Evolutionary conservation across 371 early-diverging fungal species (phyloP).

Genomic region (Mortierella sp.): DNA sequence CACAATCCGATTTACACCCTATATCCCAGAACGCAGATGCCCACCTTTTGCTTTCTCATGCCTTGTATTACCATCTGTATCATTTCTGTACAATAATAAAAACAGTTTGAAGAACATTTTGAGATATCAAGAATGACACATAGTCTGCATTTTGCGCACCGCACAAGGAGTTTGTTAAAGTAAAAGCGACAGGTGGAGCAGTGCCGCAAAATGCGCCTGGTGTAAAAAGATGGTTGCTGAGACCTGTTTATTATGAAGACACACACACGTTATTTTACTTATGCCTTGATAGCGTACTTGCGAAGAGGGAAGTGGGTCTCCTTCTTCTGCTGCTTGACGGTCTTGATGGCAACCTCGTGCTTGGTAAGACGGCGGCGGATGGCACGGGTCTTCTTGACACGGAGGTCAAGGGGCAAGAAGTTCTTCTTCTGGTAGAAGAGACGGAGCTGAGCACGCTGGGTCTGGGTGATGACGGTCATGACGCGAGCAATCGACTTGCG

Average conservation of each 20-base stretch:
- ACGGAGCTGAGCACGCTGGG: conserved; percentile 85
- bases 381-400: conserved; percentile 96
- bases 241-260: too few relatives aligned
- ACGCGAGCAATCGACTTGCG: conserved; percentile 94
- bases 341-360: conserved; percentile 75
- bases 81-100: too few relatives aligned
- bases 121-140: too few relatives aligned
- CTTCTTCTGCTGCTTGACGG: conserved; percentile 84
- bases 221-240: conserved; percentile 6
- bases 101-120: too few relatives aligned
- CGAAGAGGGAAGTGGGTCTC: conserved; percentile 85
- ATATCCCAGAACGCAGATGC: not conserved
- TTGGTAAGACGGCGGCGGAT: conserved; percentile 92
- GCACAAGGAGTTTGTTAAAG: too few relatives aligned
- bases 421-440: conserved; percentile 90
- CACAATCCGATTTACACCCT: not conserved
- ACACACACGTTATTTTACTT: conserved; percentile 41
- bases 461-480: conserved; percentile 92
- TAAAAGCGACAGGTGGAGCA: too few relatives aligned
- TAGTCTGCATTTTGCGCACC: too few relatives aligned
- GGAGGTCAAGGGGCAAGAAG: conserved; percentile 91
- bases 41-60: too few relatives aligned
- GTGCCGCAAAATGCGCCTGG: too few relatives aligned
- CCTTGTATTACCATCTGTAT: conserved; percentile 34
- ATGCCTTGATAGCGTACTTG: conserved; percentile 88